Conservation (phyloP, 805 yeast species). For the Naumovozyma baii region DNA sequence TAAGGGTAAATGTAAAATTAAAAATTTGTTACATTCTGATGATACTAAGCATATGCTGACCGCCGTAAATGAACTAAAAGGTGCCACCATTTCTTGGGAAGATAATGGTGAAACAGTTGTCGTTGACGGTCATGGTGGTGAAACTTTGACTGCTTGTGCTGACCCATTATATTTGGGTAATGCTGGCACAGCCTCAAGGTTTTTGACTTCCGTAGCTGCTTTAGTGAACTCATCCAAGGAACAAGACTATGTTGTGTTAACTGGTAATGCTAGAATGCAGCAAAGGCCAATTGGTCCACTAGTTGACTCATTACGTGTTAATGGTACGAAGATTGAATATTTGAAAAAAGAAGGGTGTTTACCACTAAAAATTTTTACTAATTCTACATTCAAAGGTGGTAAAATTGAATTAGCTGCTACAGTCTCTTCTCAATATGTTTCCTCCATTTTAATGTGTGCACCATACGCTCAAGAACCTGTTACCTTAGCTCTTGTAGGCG, state of each 20-base stretch:
- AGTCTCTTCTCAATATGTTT: slow-evolving; percentile 93
- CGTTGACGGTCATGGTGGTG: slow-evolving; percentile 78
- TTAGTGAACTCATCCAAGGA: slow-evolving; percentile 46
- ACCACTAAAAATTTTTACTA: slow-evolving; percentile 67
- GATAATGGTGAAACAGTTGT: slow-evolving; percentile 86
- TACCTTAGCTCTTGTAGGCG: slow-evolving; percentile 82
- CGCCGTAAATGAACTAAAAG: slow-evolving; percentile 70
- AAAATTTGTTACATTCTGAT: slow-evolving; percentile 86
- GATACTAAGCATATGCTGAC: slow-evolving; percentile 91
- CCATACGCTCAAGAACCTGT: slow-evolving; percentile 89
- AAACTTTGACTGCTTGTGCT: slow-evolving; percentile 47
- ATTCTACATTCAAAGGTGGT: slow-evolving; percentile 75
- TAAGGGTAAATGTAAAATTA: slow-evolving; percentile 69
- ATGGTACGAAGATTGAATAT: slow-evolving; percentile 70
- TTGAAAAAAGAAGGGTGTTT: slow-evolving; percentile 70
- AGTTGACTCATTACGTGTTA: slow-evolving; percentile 76
- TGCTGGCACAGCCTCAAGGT: slow-evolving; percentile 97
- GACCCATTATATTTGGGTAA: slow-evolving; percentile 82
- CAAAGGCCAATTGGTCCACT: slow-evolving; percentile 95
- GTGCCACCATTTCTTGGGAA: slow-evolving; percentile 74
- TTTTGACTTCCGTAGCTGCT: slow-evolving; percentile 87
- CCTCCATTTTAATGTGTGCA: slow-evolving; percentile 93
- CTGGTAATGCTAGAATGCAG: slow-evolving; percentile 96
- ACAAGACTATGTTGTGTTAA: slow-evolving; percentile 47
- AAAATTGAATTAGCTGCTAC: slow-evolving; percentile 90